Base-by-base conservation (phyloP, 345 rosid species). In the Eucalyptus melliodora region DNA sequence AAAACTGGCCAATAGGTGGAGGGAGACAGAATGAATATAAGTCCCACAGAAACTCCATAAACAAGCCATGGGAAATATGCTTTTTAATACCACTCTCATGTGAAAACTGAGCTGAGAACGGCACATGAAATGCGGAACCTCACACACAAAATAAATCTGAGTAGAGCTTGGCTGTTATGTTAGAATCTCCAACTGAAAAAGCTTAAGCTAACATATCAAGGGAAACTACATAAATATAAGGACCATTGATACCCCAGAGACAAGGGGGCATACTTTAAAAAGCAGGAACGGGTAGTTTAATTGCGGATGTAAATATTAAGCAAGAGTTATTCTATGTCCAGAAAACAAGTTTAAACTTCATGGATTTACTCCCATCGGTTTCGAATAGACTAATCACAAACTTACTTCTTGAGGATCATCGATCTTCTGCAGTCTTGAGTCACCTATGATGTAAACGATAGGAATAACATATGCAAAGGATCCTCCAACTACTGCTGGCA, bases 401-500 rank as follows among this genome's bases (percentile, higher is more conserved):
- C 85, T 77, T 94, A 96, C 99, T 91, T 97, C 99, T 87, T 97
- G 97, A 47, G 89, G 91, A 92, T 95, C 93, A 27, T 92, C 90
- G 30, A 96, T 94, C 40, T 86, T 93, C 92, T 95, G 97, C 88
- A 95, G 90, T 10, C 94, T 93, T 9, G 98, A 94, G 91, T 98
- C 99, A 65, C 85, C 93, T 87, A 97, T 97, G 88, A 97, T 98
- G 89, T 97, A 96, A 89, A 93, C 93, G 11, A 97, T 95, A 9
- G 99, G 96, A 86, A 96, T 88, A 49, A 93, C 91, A 87, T 92
- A 98, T 51, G 99, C 98, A 91, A 92, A 94, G 44, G 99, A 98
- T 89, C 98, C 98, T 31, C 98, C 97, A 93, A 98, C 95, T 90
- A 98, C 92, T 26, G 99, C 97, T 9, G 99, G 99, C 88, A 98